A percentile compares a stretch with the other conserved stretches of the same genome.
Conservation (phyloP, 2,329 filamentous ascomycete genomes). For the Botryotinia calthae region DNA sequence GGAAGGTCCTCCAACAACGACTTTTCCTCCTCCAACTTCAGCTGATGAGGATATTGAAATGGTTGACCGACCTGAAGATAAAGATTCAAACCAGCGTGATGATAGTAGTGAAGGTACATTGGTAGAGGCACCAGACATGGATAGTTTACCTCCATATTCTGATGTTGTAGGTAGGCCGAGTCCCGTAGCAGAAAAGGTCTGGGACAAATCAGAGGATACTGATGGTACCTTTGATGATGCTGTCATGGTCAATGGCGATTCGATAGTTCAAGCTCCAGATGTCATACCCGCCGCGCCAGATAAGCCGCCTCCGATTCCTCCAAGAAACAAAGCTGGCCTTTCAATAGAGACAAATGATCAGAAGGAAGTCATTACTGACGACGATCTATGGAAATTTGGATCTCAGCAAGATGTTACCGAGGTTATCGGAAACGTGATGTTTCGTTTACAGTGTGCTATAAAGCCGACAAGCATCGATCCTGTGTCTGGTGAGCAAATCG, state of each 20-base stretch:
- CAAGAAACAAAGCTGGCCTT: conserved; percentile 38
- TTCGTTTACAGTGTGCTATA: conserved; percentile 87
- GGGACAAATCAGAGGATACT: conserved; percentile 11
- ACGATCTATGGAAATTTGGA: conserved; percentile 39
- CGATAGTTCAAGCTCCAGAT: conserved; percentile 14
- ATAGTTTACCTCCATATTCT: conserved; percentile 26
- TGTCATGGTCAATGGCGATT: conserved; percentile 41
- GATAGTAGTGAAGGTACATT: conserved; percentile 42
- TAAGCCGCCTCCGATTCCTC: conserved; percentile 39
- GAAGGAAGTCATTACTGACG: conserved; percentile 34
- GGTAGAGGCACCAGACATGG: conserved; percentile 36
- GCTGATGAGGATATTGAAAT: conserved; percentile 38
- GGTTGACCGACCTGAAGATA: conserved; percentile 33
- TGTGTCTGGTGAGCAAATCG: conserved; percentile 71
- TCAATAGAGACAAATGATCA: conserved; percentile 35
- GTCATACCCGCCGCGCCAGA: conserved; percentile 29
- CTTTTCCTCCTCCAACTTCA: conserved; percentile 22
- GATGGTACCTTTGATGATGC: conserved; percentile 24
- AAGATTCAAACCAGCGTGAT: conserved; percentile 33
- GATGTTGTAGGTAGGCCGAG: conserved; percentile 12
- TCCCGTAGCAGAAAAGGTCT: not conserved
- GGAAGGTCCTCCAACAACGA: conserved; percentile 30
- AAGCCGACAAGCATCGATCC: conserved; percentile 62
- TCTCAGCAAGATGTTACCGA: conserved; percentile 92
- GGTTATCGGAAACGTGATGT: conserved; percentile 88